These are phyloP conservation scores for Xylaria palmicola DNA, from an alignment of 495 filamentous ascomycete species.

Conservation along the genomic window DNA sequence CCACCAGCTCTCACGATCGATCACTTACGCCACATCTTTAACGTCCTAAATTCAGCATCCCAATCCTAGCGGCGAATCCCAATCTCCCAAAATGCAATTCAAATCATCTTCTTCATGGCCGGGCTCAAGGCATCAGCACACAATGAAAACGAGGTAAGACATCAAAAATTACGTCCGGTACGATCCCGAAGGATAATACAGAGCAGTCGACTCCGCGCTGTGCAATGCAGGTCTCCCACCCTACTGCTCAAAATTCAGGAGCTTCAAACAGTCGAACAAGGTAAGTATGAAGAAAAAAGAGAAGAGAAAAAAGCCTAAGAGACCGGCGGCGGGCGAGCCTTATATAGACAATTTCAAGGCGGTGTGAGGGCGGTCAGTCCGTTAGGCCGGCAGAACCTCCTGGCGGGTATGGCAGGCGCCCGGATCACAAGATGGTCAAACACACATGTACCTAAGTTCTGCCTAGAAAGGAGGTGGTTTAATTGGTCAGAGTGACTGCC, in stretches of 20 bases:
- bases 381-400: constrained; percentile 13
- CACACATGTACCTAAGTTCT: no score
- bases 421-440: background rate
- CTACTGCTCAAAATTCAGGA: constrained; percentile 62
- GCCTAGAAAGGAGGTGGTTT: no score
- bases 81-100: no score
- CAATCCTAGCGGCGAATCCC: no score
- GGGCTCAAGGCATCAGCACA: constrained; percentile 23
- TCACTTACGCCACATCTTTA: no score
- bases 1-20: no score
- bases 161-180: constrained; percentile 44
- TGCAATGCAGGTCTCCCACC: constrained; percentile 75
- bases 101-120: constrained; percentile 30
- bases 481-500: no score
- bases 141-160: constrained; percentile 23
- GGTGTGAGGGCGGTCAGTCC: constrained; percentile 12
- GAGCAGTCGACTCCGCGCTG: constrained; percentile 67
- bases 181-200: constrained; percentile 71
- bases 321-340: constrained; percentile 13
- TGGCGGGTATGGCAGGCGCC: background rate
- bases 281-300: constrained; percentile 72
- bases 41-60: no score
- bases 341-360: constrained; percentile 20
- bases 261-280: constrained; percentile 63
- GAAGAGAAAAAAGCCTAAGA: constrained; percentile 15